Conservation (phyloP, 306 rosid species). For the Castanea sativa region DNA sequence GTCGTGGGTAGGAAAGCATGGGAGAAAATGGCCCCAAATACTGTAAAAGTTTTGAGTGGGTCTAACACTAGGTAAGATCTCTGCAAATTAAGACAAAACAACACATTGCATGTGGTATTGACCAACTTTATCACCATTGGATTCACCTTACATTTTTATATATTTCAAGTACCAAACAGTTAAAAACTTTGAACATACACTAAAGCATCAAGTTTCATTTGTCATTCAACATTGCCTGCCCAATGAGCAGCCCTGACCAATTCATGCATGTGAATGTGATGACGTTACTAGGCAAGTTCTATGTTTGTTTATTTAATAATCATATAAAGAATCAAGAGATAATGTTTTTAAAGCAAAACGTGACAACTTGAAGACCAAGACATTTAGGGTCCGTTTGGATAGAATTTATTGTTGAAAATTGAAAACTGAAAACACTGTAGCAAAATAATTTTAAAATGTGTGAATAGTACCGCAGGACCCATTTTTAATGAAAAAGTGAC, state of each 20-base stretch:
- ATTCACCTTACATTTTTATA: background rate
- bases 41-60: background rate
- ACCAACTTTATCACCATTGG: background rate
- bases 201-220: background rate
- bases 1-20: background rate
- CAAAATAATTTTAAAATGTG: no score
- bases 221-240: background rate
- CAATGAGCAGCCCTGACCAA: background rate
- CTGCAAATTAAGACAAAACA: background rate
- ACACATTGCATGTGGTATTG: background rate
- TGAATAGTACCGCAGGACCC: no score
- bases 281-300: background rate
- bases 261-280: background rate
- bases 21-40: background rate
- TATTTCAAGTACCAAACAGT: background rate
- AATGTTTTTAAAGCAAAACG: background rate
- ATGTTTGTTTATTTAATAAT: background rate
- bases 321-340: background rate
- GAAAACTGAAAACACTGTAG: no score
- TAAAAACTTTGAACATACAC: background rate
- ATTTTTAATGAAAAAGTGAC: no score
- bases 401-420: no score
- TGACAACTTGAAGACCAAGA: background rate
- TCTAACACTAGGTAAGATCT: background rate
- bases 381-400: no score